Conservation (phyloP, 352 stramenopile species). For the Lagenidium giganteum region DNA sequence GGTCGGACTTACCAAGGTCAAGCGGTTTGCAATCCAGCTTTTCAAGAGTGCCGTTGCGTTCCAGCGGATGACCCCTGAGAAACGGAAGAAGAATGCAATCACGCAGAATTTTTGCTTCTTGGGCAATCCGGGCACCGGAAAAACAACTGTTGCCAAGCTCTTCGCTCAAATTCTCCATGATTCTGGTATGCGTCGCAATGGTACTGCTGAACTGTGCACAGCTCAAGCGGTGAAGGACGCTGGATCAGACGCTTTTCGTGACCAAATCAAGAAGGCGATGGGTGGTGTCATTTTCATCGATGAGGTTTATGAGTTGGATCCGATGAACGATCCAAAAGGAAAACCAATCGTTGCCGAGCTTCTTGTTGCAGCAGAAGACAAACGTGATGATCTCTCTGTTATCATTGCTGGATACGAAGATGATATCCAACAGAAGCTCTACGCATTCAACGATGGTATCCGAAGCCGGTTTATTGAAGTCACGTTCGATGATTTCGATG, state of each 20-base stretch:
- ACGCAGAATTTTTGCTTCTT: constrained; percentile 75
- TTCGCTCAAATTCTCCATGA: constrained; percentile 83
- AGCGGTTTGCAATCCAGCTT: constrained; percentile 61
- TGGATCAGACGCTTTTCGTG: constrained; percentile 56
- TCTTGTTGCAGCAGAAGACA: constrained; percentile 83
- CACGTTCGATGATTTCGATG: constrained; percentile 89
- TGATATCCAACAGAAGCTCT: constrained; percentile 91
- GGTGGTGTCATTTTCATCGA: constrained; percentile 92
- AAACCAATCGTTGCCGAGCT: constrained; percentile 87
- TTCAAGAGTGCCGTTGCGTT: constrained; percentile 73
- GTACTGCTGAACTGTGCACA: constrained; percentile 30
- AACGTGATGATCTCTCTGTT: constrained; percentile 80
- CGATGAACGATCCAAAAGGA: constrained; percentile 63
- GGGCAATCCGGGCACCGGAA: constrained; percentile 68
- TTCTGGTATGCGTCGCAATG: constrained; percentile 47
- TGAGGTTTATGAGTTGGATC: constrained; percentile 90
- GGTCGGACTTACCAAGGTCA: constrained; percentile 80
- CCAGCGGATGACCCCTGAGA: constrained; percentile 35
- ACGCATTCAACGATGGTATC: constrained; percentile 88
- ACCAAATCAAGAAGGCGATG: constrained; percentile 61
- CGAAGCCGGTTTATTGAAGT: constrained; percentile 82
- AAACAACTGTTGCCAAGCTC: constrained; percentile 76
- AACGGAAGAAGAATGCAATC: constrained; percentile 69
- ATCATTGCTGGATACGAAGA: constrained; percentile 92
- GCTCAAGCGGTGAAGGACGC: constrained; percentile 77